Conservation (phyloP, 495 filamentous ascomycete species). For the Neurospora intermedia region DNA sequence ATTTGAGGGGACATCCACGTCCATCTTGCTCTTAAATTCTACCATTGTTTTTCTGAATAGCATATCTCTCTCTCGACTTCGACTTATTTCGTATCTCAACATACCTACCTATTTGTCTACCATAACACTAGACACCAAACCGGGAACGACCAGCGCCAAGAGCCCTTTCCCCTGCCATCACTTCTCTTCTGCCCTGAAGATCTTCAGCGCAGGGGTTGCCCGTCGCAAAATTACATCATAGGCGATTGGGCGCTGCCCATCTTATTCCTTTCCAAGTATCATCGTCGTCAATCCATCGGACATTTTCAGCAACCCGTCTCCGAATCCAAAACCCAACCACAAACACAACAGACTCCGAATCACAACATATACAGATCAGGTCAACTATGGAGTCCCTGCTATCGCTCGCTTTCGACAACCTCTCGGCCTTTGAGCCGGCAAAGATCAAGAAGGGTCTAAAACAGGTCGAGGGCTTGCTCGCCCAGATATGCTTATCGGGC, state of each 20-base stretch:
- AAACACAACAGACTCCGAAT: background rate
- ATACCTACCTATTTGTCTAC: background rate
- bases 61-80: background rate
- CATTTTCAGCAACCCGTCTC: background rate
- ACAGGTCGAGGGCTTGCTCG: conserved; percentile 90
- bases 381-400: conserved; percentile 76
- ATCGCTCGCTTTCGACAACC: conserved; percentile 89
- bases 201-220: background rate
- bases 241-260: background rate
- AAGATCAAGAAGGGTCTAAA: conserved; percentile 91
- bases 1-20: background rate
- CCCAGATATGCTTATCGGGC: conserved; percentile 82
- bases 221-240: background rate
- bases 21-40: background rate
- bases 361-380: background rate
- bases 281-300: background rate
- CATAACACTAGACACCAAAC: background rate
- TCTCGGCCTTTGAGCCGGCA: conserved; percentile 79
- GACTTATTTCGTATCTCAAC: background rate
- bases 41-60: background rate
- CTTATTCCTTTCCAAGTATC: background rate
- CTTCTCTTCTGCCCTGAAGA: background rate
- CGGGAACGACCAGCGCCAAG: background rate
- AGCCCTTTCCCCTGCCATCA: background rate
- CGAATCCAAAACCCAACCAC: background rate